A percentile compares a stretch with the other conserved stretches of the same genome.
Conservation (phyloP, 495 filamentous ascomycete species). For the Daldinia childiae region DNA sequence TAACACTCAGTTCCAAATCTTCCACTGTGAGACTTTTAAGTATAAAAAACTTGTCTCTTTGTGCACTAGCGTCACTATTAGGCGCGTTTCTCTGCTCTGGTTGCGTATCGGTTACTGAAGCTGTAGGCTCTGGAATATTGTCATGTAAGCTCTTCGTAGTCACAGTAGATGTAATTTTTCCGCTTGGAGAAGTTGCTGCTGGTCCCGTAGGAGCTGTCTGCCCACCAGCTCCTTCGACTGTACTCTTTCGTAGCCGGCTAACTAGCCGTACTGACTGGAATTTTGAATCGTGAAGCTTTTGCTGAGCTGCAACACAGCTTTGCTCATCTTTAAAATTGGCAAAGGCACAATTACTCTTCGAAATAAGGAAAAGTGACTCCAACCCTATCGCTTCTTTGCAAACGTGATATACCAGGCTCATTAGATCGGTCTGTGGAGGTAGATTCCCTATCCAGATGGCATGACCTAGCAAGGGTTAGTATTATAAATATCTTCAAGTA, state of each 20-base stretch:
- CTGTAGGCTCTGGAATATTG: conserved; percentile 31
- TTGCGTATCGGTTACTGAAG: conserved; percentile 29
- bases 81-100: conserved; percentile 12
- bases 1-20: conserved; percentile 89
- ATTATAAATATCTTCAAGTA: not conserved
- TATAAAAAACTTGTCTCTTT: conserved; percentile 84
- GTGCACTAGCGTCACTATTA: conserved; percentile 33
- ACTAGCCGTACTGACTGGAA: conserved; percentile 91
- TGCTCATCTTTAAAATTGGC: conserved; percentile 91
- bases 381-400: conserved; percentile 84
- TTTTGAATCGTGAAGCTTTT: conserved; percentile 87
- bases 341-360: conserved; percentile 98
- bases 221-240: conserved; percentile 59
- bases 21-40: conserved; percentile 96
- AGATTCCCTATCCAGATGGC: conserved; percentile 98
- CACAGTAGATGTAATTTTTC: conserved; percentile 35
- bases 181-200: conserved; percentile 48
- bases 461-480: conserved; percentile 66
- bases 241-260: conserved; percentile 81
- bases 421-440: conserved; percentile 79
- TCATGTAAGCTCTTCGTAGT: conserved; percentile 34
- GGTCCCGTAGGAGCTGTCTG: conserved; percentile 64
- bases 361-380: conserved; percentile 93
- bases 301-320: conserved; percentile 79
- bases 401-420: conserved; percentile 89